phyloP scores from a whole-genome alignment of 306 rosid genomes.

The Gillenia trifoliata region DNA sequence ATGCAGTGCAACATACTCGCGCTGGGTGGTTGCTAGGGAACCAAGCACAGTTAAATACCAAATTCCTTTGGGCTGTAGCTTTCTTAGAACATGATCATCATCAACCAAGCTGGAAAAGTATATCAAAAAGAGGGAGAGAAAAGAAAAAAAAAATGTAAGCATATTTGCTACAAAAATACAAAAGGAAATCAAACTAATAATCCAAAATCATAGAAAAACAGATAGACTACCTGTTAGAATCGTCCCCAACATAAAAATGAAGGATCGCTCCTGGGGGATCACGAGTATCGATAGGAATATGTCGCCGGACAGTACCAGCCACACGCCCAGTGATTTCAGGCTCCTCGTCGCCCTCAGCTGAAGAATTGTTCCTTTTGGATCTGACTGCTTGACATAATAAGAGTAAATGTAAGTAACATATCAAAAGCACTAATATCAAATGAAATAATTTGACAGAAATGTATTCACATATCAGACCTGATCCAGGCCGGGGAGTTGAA shows the following conservation, averaged over 20 bases:
- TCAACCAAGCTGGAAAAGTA: constrained; percentile 44
- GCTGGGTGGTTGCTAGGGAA: constrained; percentile 97
- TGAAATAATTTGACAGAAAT: not conserved
- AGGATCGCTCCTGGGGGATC: constrained; percentile 94
- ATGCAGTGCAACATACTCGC: constrained; percentile 88
- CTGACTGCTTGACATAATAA: constrained; percentile 55
- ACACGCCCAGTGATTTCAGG: constrained; percentile 78
- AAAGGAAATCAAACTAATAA: not conserved
- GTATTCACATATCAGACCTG: constrained; percentile 53
- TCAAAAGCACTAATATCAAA: not conserved
- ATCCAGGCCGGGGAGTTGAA: constrained; percentile 88
- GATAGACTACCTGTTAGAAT: constrained; percentile 53
- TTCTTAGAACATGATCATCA: constrained; percentile 81
- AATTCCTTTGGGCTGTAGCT: constrained; percentile 66
- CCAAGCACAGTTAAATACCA: constrained; percentile 95
- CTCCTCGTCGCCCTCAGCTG: constrained; percentile 59
- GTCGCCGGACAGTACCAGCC: constrained; percentile 92
- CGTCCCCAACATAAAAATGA: constrained; percentile 96
- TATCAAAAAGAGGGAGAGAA: not conserved
- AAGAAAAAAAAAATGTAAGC: constrained; percentile 7
- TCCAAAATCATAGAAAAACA: not conserved
- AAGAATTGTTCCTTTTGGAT: constrained; percentile 54
- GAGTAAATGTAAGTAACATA: constrained; percentile 1
- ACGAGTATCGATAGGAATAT: constrained; percentile 80
- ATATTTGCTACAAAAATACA: not conserved